Percentiles rank a stretch among this genome's conserved stretches.
Evolutionary conservation across 495 filamentous ascomycete genomes (phyloP).

Genomic region (Penicillium bovifimosum): DNA sequence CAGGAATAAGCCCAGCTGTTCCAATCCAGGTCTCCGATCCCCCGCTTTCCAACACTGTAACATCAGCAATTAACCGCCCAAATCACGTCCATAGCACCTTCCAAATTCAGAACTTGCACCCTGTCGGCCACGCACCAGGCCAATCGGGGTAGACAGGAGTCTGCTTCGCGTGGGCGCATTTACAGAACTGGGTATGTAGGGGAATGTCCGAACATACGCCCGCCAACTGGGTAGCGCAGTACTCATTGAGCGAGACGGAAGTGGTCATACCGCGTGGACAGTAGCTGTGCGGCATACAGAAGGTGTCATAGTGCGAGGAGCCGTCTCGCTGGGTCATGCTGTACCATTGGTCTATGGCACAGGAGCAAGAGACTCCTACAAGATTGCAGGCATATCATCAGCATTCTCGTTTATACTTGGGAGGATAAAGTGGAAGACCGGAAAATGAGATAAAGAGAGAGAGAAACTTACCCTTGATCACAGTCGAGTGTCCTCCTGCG

Average conservation of each 20-base stretch:
- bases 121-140: constrained; percentile 15
- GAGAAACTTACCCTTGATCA: constrained; percentile 14
- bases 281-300: constrained; percentile 23
- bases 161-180: neutral
- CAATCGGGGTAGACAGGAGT: constrained; percentile 14
- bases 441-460: neutral
- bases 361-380: constrained; percentile 22
- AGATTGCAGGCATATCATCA: too few species aligned
- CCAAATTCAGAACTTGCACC: constrained; percentile 7
- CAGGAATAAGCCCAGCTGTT: too few species aligned
- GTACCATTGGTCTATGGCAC: constrained; percentile 22
- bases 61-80: neutral
- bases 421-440: too few species aligned
- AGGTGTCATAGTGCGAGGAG: constrained; percentile 10
- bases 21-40: neutral
- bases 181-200: neutral
- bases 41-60: neutral
- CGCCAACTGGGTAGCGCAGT: constrained; percentile 2
- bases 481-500: constrained; percentile 15
- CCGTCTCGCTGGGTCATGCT: constrained; percentile 14
- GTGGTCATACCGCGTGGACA: constrained; percentile 12
- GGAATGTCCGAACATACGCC: neutral
- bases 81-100: neutral
- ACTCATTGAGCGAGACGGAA: neutral
- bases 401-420: too few species aligned